phyloP scores from a whole-genome alignment of 1,139 yeast genomes.

The Kodamaea arcana region DNA sequence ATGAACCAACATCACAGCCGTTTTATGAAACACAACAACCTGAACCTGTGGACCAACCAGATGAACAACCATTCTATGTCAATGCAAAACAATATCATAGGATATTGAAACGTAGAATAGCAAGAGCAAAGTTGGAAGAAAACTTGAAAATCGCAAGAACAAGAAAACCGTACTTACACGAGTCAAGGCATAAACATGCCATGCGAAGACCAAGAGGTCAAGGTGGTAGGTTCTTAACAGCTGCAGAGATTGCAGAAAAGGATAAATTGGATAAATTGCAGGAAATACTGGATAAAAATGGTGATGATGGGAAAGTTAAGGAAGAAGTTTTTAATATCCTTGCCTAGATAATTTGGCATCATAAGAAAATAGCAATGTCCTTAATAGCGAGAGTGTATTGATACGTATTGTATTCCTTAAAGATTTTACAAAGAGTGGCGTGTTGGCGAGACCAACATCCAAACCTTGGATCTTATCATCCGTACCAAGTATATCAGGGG shows the following conservation, averaged over 20 bases:
- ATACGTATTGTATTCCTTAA: too few relatives aligned
- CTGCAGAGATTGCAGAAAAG: slow-evolving; percentile 91
- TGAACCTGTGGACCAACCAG: slow-evolving; percentile 1
- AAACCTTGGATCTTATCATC: too few relatives aligned
- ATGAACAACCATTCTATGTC: slow-evolving; percentile 92
- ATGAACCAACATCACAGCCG: slow-evolving; percentile 3
- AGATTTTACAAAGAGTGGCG: too few relatives aligned
- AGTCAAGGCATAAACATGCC: slow-evolving; percentile 97
- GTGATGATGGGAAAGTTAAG: not conserved
- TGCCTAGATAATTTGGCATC: too few relatives aligned
- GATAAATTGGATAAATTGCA: slow-evolving; percentile 54
- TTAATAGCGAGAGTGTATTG: too few relatives aligned
- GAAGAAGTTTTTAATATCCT: slow-evolving; percentile 5
- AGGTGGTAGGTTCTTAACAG: slow-evolving; percentile 94
- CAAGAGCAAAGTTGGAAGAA: slow-evolving; percentile 91
- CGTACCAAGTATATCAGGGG: too few relatives aligned
- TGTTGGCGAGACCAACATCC: too few relatives aligned
- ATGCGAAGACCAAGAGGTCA: slow-evolving; percentile 99
- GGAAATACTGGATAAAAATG: slow-evolving; percentile 29
- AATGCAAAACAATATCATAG: slow-evolving; percentile 98
- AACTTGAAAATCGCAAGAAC: slow-evolving; percentile 83
- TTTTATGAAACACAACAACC: not conserved
- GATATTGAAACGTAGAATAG: slow-evolving; percentile 85
- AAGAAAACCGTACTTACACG: slow-evolving; percentile 91
- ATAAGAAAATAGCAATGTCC: too few relatives aligned